Evolutionary conservation across 139 green algal species (phyloP).

Genomic region (Asterochloris sp.): DNA sequence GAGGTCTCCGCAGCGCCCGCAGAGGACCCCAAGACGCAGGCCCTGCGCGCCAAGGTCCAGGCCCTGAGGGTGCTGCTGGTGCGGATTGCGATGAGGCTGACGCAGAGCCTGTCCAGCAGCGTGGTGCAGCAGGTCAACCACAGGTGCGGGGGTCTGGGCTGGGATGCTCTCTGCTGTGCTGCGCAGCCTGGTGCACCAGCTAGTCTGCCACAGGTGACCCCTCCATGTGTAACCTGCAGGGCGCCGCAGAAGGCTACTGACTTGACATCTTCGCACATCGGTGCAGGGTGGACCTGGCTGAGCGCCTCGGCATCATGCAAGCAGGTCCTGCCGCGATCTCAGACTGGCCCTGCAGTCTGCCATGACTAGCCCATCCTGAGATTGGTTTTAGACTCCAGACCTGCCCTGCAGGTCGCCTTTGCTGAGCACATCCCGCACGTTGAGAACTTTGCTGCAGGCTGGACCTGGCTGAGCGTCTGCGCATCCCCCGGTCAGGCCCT

Average conservation of each 20-base stretch:
- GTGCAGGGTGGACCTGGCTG: too few species aligned
- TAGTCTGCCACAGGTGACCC: too few species aligned
- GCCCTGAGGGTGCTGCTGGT: conserved; percentile 60
- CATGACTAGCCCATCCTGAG: too few species aligned
- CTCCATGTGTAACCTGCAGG: too few species aligned
- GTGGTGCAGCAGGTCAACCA: conserved; percentile 62
- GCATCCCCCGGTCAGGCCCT: conserved; percentile 15
- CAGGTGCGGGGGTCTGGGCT: neutral
- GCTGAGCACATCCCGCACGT: neutral
- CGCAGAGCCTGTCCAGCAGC: conserved; percentile 30
- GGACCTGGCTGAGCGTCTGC: conserved; percentile 75
- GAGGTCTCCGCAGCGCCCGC: neutral
- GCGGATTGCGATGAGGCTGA: conserved; percentile 50
- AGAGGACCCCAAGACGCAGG: conserved; percentile 18
- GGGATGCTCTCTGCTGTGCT: too few species aligned
- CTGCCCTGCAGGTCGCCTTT: neutral
- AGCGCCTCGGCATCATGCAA: too few species aligned
- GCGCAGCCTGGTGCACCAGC: too few species aligned
- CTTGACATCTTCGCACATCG: too few species aligned
- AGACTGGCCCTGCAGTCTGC: too few species aligned
- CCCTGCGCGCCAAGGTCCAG: conserved; percentile 31
- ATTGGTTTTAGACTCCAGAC: too few species aligned
- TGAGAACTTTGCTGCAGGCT: conserved; percentile 49
- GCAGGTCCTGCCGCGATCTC: too few species aligned
- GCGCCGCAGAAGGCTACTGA: too few species aligned